A percentile compares a stretch with the other conserved stretches of the same genome.
Evolutionary conservation across 306 rosid species (phyloP).

Genomic region (Astragalus glycyphyllos): DNA sequence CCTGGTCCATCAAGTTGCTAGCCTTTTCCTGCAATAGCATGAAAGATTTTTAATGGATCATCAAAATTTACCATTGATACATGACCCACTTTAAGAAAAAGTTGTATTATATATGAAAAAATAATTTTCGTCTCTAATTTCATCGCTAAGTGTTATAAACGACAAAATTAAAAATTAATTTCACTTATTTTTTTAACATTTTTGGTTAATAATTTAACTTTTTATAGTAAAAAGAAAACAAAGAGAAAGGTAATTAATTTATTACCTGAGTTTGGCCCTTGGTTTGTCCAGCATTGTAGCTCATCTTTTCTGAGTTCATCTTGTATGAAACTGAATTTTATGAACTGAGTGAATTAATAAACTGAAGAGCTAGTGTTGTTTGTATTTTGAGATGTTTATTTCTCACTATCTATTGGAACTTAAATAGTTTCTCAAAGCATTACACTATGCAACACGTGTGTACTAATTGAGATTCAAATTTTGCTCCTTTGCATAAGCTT

Average conservation of each 20-base stretch:
- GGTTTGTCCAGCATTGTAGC: slow-evolving; percentile 65
- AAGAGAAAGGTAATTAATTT: too few relatives aligned
- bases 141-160: too few relatives aligned
- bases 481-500: slow-evolving; percentile 14
- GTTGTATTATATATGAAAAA: background rate
- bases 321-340: background rate
- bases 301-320: slow-evolving; percentile 47
- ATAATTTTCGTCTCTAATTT: too few relatives aligned
- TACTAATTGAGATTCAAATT: slow-evolving; percentile 22
- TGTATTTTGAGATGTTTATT: background rate
- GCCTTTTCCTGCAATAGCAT: slow-evolving; percentile 60
- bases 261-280: slow-evolving; percentile 65
- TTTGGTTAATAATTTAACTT: too few relatives aligned
- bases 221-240: too few relatives aligned
- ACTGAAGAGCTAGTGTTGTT: slow-evolving; percentile 18
- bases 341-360: background rate
- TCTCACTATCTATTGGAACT: background rate
- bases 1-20: slow-evolving; percentile 55
- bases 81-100: too few relatives aligned
- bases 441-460: slow-evolving; percentile 23
- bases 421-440: slow-evolving; percentile 33
- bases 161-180: too few relatives aligned
- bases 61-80: background rate
- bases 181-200: too few relatives aligned
- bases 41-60: background rate